These are phyloP conservation scores for Raffaelea deltoideospora DNA, from an alignment of 2,329 filamentous ascomycete genomes.

Conservation along the genomic window DNA sequence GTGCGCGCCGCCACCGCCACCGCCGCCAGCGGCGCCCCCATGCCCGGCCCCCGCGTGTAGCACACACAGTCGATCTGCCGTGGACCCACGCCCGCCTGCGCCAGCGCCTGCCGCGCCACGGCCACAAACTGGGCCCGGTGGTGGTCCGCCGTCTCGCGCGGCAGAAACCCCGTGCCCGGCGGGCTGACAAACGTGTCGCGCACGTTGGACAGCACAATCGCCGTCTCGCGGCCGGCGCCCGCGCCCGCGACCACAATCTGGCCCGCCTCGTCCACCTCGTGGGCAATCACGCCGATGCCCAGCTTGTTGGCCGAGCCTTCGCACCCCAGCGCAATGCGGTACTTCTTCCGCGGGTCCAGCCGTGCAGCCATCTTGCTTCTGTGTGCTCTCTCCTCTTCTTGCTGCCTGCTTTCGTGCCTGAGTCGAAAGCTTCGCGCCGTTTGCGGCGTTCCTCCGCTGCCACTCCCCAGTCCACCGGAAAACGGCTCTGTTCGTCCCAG, in stretches of 20 bases:
- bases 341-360: conserved; percentile 14
- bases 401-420: too few relatives aligned
- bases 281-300: conserved; percentile 80
- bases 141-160: conserved; percentile 89
- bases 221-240: conserved; percentile 22
- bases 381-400: too few relatives aligned
- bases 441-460: too few relatives aligned
- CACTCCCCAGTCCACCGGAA: too few relatives aligned
- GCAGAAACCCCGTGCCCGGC: conserved; percentile 85
- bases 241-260: conserved; percentile 13
- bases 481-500: too few relatives aligned
- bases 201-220: conserved; percentile 76
- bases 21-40: conserved; percentile 82
- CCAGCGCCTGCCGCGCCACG: conserved; percentile 66
- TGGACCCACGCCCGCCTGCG: conserved; percentile 45
- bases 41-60: conserved; percentile 90
- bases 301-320: conserved; percentile 98
- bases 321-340: conserved; percentile 41
- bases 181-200: conserved; percentile 88
- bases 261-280: conserved; percentile 24
- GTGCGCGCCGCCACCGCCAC: conserved; percentile 62
- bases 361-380: neutral
- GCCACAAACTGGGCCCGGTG: conserved; percentile 74
- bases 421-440: too few relatives aligned
- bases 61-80: conserved; percentile 77